phyloP scores from a whole-genome alignment of 768 basidiomycete species.

The Omphalotus guepiniiformis region DNA sequence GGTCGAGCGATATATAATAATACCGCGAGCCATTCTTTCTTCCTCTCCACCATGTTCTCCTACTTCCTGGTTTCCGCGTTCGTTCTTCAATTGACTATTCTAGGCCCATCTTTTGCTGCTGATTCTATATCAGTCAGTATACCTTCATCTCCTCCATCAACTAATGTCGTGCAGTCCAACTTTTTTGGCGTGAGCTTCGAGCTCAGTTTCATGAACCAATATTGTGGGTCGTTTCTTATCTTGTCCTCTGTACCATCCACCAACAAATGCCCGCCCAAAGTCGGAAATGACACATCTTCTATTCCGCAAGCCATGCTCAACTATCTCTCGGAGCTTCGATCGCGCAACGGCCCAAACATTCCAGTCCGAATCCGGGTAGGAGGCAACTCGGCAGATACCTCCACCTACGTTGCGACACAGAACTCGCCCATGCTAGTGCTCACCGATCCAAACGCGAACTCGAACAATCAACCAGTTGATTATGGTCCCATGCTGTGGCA shows the following conservation, averaged over 20 bases:
- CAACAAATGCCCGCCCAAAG: slow-evolving; percentile 21
- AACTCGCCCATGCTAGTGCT: slow-evolving; percentile 39
- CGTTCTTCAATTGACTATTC: slow-evolving; percentile 8
- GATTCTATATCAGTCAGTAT: slow-evolving; percentile 18
- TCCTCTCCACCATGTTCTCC: slow-evolving; percentile 5
- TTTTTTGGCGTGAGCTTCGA: slow-evolving; percentile 67
- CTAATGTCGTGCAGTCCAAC: slow-evolving; percentile 42
- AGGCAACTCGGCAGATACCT: slow-evolving; percentile 42
- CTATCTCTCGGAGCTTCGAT: slow-evolving; percentile 51
- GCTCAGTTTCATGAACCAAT: slow-evolving; percentile 54
- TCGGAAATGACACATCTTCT: slow-evolving; percentile 46
- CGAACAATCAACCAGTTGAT: slow-evolving; percentile 42
- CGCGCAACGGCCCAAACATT: slow-evolving; percentile 34
- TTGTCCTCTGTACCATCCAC: neutral
- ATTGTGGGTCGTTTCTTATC: slow-evolving; percentile 33
- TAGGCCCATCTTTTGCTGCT: slow-evolving; percentile 10
- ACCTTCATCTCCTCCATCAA: slow-evolving; percentile 29
- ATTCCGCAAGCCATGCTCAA: slow-evolving; percentile 54
- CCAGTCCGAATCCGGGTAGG: slow-evolving; percentile 47
- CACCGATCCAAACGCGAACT: slow-evolving; percentile 27
- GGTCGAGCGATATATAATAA: too few relatives aligned
- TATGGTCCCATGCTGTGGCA: slow-evolving; percentile 46
- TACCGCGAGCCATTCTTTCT: too few relatives aligned
- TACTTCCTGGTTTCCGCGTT: slow-evolving; percentile 2
- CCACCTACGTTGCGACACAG: slow-evolving; percentile 38